Base-by-base conservation (phyloP, 148 eudicot species). In the Chenopodium album region DNA sequence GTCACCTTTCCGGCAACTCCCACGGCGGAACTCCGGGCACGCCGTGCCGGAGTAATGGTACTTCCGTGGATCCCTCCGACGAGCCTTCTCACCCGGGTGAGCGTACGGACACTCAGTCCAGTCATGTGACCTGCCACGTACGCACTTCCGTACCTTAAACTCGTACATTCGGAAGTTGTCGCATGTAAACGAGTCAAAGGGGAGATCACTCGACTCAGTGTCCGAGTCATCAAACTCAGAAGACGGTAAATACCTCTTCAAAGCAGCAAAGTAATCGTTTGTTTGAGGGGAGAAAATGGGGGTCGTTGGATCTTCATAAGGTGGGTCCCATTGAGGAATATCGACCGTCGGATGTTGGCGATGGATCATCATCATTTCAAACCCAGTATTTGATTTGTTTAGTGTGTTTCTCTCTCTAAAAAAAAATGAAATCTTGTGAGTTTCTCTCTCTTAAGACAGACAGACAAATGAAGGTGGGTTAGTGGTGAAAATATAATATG, bases 161-260 rank as follows among this genome's bases (percentile, higher is more conserved):
- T 92, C 98, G 87, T 79, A 94, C 90, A 94, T 94, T 16, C 97
- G 88, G 86, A 94, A 94, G 34, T 91, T 81, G 78, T 94, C 98
- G 79, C 89, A 87, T 1, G 90, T 82, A 85, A 88, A 92, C n/a
- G 90, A 89, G 83, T 89, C 92, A 72, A 83, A 76, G 44, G 91
- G 85, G 17, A 83, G 19, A 10, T 81, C 85, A 7, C 69, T 73
- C 7, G 81, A 89, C 48, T 83, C 88, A 1, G 48, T n/a, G 32
- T 76, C 88, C 34, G 79, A 83, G 37, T 69, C 63, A 66, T 80
- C 72, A 62, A 63, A 64, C 76, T 37, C 79, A 79, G 97, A 89
- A 2, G 94, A 89, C 2, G 97, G 94, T 29, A 91, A 85, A 48
- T 84, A 91, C 3, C 88, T 81, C 66, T 87, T 90, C 44, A 91